Percentiles rank a stretch among this genome's conserved stretches.
These are phyloP conservation scores for Celoporthe dispersa DNA, from an alignment of 2,329 filamentous ascomycete genomes.

Conservation along the genomic window DNA sequence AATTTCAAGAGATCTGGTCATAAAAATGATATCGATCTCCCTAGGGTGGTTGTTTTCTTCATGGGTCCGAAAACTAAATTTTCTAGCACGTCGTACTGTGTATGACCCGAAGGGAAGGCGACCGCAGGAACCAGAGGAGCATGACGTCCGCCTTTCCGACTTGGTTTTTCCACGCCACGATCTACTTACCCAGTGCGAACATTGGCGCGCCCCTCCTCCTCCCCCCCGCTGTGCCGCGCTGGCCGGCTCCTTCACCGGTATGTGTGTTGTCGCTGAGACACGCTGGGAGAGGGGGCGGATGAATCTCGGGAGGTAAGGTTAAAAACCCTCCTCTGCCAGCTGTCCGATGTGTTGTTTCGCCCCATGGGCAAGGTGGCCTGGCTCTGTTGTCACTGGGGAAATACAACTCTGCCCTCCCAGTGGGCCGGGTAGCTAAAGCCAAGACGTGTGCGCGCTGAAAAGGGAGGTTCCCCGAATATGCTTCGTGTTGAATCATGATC, in stretches of 20 bases:
- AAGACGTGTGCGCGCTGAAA: background rate
- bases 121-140: background rate
- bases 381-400: background rate
- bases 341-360: background rate
- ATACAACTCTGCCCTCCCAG: background rate
- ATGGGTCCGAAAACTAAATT: background rate
- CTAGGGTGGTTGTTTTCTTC: background rate
- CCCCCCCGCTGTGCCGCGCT: background rate
- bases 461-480: background rate
- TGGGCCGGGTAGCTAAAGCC: background rate
- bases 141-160: background rate
- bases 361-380: background rate
- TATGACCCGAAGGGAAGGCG: background rate
- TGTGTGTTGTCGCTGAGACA: conserved; percentile 3
- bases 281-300: background rate
- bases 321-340: background rate
- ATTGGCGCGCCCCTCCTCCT: too few relatives aligned
- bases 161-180: background rate
- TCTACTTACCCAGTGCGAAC: background rate
- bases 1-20: conserved; percentile 5
- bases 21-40: conserved; percentile 9
- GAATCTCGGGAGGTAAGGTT: background rate
- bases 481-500: background rate
- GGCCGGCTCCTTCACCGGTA: background rate
- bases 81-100: background rate